Conservation (phyloP, 805 yeast species). For the Candida broadrunensis region DNA sequence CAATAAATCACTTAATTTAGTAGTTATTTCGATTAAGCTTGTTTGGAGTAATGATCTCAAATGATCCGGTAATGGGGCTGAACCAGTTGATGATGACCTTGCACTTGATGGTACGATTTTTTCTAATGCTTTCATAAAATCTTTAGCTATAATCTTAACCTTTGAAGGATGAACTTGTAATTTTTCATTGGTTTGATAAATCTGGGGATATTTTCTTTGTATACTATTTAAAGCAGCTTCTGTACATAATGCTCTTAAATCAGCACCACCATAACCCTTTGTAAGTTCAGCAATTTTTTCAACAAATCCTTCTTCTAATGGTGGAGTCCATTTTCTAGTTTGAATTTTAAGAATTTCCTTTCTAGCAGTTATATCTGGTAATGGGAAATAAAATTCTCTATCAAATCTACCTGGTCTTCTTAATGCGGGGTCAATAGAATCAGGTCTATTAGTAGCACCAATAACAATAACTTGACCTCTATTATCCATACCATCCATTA, state of each 20-base stretch:
- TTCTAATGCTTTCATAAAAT: conserved; percentile 81
- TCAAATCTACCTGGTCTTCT: conserved; percentile 97
- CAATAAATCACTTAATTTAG: conserved; percentile 52
- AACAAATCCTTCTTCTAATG: conserved; percentile 55
- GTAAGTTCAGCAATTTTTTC: conserved; percentile 73
- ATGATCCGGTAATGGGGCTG: conserved; percentile 76
- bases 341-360: conserved; percentile 78
- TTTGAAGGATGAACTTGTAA: conserved; percentile 66
- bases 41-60: conserved; percentile 60
- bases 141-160: conserved; percentile 73
- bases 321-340: conserved; percentile 86
- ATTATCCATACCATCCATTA: conserved; percentile 99
- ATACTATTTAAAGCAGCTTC: conserved; percentile 93
- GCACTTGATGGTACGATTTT: conserved; percentile 92
- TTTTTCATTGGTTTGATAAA: conserved; percentile 73
- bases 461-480: conserved; percentile 97
- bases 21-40: conserved; percentile 45
- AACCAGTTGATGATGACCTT: conserved; percentile 69
- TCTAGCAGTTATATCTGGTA: conserved; percentile 81
- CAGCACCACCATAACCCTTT: conserved; percentile 98
- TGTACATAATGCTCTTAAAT: conserved; percentile 87
- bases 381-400: conserved; percentile 92
- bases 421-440: conserved; percentile 96
- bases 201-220: conserved; percentile 91
- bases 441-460: conserved; percentile 98